These are phyloP conservation scores for Aspergillus melleus DNA, from an alignment of 2,329 filamentous ascomycete species.

Conservation along the genomic window DNA sequence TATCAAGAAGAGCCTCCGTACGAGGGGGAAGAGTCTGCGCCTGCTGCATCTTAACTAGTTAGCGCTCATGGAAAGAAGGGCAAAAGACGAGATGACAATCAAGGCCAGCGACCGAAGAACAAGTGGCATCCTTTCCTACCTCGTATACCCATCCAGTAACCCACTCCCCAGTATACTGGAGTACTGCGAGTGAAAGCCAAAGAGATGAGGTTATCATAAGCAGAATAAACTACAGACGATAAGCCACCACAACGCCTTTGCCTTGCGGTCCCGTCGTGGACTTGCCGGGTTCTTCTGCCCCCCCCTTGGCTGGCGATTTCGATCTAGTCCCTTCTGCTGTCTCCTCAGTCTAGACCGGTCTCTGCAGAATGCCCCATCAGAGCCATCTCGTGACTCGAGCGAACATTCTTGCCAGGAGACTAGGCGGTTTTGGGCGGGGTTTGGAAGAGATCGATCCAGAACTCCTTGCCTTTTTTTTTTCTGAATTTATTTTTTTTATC, in stretches of 20 bases:
- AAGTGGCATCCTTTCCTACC: too few species aligned
- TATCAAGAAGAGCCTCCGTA: slow-evolving; percentile 53
- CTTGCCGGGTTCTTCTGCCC: neutral
- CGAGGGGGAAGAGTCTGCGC: neutral
- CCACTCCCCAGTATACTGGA: too few species aligned
- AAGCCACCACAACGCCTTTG: slow-evolving; percentile 10
- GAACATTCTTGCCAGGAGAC: neutral
- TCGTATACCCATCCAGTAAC: too few species aligned
- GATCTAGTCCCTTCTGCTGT: neutral
- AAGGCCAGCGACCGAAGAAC: too few species aligned
- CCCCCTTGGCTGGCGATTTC: neutral
- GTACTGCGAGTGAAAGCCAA: neutral
- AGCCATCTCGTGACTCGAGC: neutral
- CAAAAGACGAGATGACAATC: too few species aligned
- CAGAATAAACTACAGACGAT: neutral
- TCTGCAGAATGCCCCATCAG: neutral
- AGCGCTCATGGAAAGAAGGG: too few species aligned
- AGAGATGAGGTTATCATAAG: neutral
- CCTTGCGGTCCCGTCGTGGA: neutral
- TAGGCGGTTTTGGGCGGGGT: neutral
- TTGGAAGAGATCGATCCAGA: neutral
- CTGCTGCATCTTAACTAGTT: neutral
- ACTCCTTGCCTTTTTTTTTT: too few species aligned
- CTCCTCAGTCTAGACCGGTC: slow-evolving; percentile 4
- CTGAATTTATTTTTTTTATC: too few species aligned